Conservation (phyloP, 1,284 basidiomycete species). For the Heterobasidion irregulare region DNA sequence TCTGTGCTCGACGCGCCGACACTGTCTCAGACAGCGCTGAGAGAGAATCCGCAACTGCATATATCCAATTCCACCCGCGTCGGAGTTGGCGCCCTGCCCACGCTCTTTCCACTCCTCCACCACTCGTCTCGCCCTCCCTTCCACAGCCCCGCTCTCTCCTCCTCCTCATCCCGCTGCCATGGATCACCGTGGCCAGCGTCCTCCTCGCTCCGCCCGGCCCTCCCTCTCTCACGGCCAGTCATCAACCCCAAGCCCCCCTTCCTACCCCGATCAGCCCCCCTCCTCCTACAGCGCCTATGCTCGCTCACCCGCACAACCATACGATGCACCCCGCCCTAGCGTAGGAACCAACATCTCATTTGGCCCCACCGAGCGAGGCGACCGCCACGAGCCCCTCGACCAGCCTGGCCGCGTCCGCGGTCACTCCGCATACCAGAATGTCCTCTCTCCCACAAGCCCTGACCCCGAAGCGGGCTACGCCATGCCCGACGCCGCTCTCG, state of each 20-base stretch:
- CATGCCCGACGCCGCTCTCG: conserved; percentile 25
- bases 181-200: conserved; percentile 29
- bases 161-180: conserved; percentile 12
- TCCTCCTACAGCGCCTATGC: conserved; percentile 17
- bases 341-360: conserved; percentile 49
- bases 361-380: conserved; percentile 57
- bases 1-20: too few relatives aligned
- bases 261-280: conserved; percentile 20
- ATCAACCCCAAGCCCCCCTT: conserved; percentile 17
- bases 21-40: too few relatives aligned
- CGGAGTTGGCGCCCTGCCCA: background rate
- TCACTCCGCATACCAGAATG: conserved; percentile 48
- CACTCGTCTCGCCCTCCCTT: background rate
- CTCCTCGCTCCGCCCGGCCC: conserved; percentile 29
- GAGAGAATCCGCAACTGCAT: too few relatives aligned
- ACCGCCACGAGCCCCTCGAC: conserved; percentile 49
- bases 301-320: conserved; percentile 15
- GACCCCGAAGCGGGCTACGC: conserved; percentile 36
- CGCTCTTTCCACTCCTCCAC: background rate
- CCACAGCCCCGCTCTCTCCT: background rate
- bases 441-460: conserved; percentile 29
- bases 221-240: conserved; percentile 17
- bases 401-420: conserved; percentile 35
- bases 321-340: conserved; percentile 24
- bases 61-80: background rate